Conservation (phyloP, 768 basidiomycete genomes). For the Psilocybe subaeruginosa region DNA sequence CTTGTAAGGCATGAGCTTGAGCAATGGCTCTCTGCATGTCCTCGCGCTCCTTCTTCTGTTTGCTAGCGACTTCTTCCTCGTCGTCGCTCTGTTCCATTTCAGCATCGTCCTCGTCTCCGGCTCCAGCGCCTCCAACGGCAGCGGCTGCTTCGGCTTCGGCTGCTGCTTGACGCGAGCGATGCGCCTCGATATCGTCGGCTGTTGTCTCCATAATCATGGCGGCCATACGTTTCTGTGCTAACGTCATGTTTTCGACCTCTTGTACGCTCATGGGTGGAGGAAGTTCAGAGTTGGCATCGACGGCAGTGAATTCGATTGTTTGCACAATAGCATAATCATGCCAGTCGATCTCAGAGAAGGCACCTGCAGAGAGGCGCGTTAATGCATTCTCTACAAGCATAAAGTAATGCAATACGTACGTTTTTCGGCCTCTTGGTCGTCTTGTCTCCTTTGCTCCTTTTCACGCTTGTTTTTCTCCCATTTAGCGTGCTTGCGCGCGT, state of each 20-base stretch:
- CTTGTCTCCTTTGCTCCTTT: constrained; percentile 82
- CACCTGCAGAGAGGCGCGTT: constrained; percentile 48
- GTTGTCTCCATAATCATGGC: constrained; percentile 98
- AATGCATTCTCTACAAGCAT: constrained; percentile 5
- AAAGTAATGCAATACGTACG: constrained; percentile 48
- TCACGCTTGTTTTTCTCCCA: constrained; percentile 89
- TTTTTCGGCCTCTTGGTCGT: constrained; percentile 91
- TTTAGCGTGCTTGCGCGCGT: constrained; percentile 77
- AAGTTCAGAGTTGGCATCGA: constrained; percentile 87
- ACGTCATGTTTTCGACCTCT: constrained; percentile 94
- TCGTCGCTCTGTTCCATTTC: constrained; percentile 90
- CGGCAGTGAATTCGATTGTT: constrained; percentile 95
- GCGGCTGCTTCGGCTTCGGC: constrained; percentile 85
- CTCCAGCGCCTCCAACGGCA: constrained; percentile 69
- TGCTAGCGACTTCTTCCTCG: constrained; percentile 66
- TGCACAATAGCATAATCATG: constrained; percentile 99
- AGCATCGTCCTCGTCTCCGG: constrained; percentile 54
- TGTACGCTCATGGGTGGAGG: constrained; percentile 97
- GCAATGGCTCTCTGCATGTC: constrained; percentile 73
- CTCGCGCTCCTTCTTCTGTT: constrained; percentile 71
- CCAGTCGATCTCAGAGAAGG: constrained; percentile 99
- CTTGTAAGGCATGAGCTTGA: constrained; percentile 79
- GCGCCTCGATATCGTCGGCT: constrained; percentile 83
- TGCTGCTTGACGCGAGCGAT: constrained; percentile 79
- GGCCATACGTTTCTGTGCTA: constrained; percentile 97